These are phyloP conservation scores for Teratosphaeriaceae sp. DNA, from an alignment of 2,329 filamentous ascomycete genomes.

Conservation along the genomic window DNA sequence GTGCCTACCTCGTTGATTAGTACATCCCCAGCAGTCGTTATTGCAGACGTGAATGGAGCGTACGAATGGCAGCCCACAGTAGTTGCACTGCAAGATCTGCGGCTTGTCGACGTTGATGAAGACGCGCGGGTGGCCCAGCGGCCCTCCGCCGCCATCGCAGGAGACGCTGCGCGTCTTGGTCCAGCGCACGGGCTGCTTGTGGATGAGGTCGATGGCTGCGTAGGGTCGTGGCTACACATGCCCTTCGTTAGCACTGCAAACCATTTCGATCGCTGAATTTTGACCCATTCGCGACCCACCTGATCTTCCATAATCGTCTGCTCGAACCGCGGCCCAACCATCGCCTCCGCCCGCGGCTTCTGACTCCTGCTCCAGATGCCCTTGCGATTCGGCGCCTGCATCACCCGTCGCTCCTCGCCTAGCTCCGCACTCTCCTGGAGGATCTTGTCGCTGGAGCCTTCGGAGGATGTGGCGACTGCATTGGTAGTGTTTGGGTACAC, in stretches of 20 bases:
- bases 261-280: neutral
- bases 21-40: too few species aligned
- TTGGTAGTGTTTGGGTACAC: constrained; percentile 53
- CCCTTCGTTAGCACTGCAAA: constrained; percentile 1
- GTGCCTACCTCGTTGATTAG: constrained; percentile 59
- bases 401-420: constrained; percentile 50
- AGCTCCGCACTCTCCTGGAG: constrained; percentile 50
- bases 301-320: constrained; percentile 91
- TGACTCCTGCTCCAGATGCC: constrained; percentile 82
- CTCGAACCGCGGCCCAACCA: constrained; percentile 93
- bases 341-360: constrained; percentile 70
- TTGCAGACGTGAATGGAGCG: constrained; percentile 38
- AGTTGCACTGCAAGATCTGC: constrained; percentile 81
- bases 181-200: constrained; percentile 93
- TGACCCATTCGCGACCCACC: constrained; percentile 50
- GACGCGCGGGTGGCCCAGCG: constrained; percentile 82
- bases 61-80: constrained; percentile 92
- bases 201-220: constrained; percentile 90
- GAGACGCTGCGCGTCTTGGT: constrained; percentile 72
- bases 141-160: constrained; percentile 89
- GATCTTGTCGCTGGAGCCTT: constrained; percentile 43
- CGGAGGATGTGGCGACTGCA: constrained; percentile 47
- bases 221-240: constrained; percentile 68
- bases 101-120: constrained; percentile 99
- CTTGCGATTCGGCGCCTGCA: constrained; percentile 81